These are phyloP conservation scores for Cercospora janseana DNA, from an alignment of 2,329 filamentous ascomycete genomes.

Conservation along the genomic window DNA sequence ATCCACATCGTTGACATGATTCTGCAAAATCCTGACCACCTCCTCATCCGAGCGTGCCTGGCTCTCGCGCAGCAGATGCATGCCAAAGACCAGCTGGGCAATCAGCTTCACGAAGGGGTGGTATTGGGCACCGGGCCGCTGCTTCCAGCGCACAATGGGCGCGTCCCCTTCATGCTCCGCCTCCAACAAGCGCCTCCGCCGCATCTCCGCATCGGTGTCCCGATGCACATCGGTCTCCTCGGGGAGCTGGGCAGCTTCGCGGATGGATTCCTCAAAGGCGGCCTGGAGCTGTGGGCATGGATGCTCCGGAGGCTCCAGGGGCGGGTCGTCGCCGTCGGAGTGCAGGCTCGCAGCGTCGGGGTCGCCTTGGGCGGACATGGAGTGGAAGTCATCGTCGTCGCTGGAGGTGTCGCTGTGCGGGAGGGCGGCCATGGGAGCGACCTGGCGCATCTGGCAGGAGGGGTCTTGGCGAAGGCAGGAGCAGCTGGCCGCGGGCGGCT, in stretches of 20 bases:
- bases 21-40: constrained; percentile 84
- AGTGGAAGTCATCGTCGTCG: constrained; percentile 33
- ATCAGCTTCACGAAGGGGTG: constrained; percentile 89
- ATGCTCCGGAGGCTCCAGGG: constrained; percentile 55
- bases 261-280: constrained; percentile 78
- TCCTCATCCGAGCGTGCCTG: constrained; percentile 86
- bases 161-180: constrained; percentile 66
- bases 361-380: constrained; percentile 22
- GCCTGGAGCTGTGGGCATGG: constrained; percentile 74
- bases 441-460: neutral
- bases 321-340: constrained; percentile 14
- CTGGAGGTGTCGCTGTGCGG: constrained; percentile 20
- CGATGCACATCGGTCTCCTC: constrained; percentile 39
- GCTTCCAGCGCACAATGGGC: constrained; percentile 69
- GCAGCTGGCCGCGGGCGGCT: neutral
- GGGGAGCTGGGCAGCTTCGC: constrained; percentile 60
- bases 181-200: constrained; percentile 67
- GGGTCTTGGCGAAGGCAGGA: constrained; percentile 2
- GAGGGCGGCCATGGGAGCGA: constrained; percentile 22
- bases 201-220: constrained; percentile 54
- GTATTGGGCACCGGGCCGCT: constrained; percentile 70
- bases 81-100: constrained; percentile 88
- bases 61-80: constrained; percentile 79
- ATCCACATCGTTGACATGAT: constrained; percentile 91
- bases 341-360: constrained; percentile 1